Base-by-base conservation (phyloP, 148 eudicot genomes). In the Polygonum aviculare region DNA sequence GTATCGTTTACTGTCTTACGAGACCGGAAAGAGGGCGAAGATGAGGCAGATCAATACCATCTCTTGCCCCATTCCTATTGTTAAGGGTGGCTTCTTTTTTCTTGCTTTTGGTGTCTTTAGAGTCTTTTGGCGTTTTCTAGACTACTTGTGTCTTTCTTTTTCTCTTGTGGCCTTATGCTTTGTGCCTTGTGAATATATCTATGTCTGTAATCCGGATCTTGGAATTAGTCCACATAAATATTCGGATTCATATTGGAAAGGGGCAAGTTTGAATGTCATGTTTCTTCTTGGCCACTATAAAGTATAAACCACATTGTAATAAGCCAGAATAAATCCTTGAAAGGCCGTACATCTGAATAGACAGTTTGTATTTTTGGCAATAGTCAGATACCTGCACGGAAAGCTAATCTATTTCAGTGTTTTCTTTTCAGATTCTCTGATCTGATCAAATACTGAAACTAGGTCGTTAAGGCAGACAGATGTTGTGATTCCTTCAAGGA, bases 171-270 rank as follows among this genome's bases (percentile, higher is more conserved):
- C 31, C 71, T 65, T 65, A 15, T 65, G 71, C 71, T 65, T 33
- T 33, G 69, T 62, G 69, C 69, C 71, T 65, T 65, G 71, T 65
- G 41, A 65, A 65, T 65, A 57, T 57, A 26, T 59, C 33, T n/a
- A 7, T 59, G 67, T 59, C 35, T 59, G 67, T 59, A 1, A 59
- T 59, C 67, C 35, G 35, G 67, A 59, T 59, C 67, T 59, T 8
- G 67, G 67, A 59, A 59, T 59, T 59, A 59, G 41, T 62, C 69
- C 69, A 62, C 69, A 8, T 26, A 22, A 31, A 31, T 62, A 62
- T 62, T 62, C 38, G 19, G 41, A 65, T 10, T 22, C 22, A 8
- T 31, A 33, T 33, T 12, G 69, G 12, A 55, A 33, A 62, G 71
- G 41, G 8, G 7, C 15, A 65, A 65, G 71, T 31, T 65, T 65